These are phyloP conservation scores for Termitomyces sp. DNA, from an alignment of 768 basidiomycete genomes.

Conservation along the genomic window DNA sequence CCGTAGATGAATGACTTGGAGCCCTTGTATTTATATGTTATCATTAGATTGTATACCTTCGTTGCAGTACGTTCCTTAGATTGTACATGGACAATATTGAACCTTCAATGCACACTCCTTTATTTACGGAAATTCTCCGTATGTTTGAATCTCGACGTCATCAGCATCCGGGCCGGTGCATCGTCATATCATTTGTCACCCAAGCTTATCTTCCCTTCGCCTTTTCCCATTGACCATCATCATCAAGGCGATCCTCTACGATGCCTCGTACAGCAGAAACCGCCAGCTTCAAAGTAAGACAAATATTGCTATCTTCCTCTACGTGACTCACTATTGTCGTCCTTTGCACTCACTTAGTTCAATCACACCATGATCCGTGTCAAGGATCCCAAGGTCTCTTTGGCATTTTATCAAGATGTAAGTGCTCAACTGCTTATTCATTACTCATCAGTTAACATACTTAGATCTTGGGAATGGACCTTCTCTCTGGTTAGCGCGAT, in stretches of 20 bases:
- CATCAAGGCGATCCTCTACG: conserved; percentile 22
- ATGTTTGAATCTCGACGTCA: not conserved
- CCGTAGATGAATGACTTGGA: not conserved
- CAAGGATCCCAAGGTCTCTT: conserved; percentile 80
- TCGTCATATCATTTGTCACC: not conserved
- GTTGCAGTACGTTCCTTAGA: not conserved
- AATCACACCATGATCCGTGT: conserved; percentile 90
- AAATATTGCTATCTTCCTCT: not conserved
- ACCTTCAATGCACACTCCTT: not conserved
- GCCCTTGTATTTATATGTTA: not conserved
- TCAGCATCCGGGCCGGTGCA: conserved; percentile 6
- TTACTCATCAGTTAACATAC: not conserved
- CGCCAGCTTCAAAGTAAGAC: conserved; percentile 43
- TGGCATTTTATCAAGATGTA: conserved; percentile 79
- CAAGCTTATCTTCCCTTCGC: not conserved
- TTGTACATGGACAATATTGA: not conserved
- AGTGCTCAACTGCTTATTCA: conserved; percentile 15
- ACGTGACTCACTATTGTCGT: not conserved
- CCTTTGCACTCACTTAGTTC: conserved; percentile 41
- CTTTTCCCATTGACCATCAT: conserved; percentile 17
- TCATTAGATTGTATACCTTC: not conserved
- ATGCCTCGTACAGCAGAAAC: conserved; percentile 70
- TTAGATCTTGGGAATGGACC: conserved; percentile 74
- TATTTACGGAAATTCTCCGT: not conserved
- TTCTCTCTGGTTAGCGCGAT: conserved; percentile 48